Conservation (phyloP, 495 filamentous ascomycete species). For the Darksidea phi region DNA sequence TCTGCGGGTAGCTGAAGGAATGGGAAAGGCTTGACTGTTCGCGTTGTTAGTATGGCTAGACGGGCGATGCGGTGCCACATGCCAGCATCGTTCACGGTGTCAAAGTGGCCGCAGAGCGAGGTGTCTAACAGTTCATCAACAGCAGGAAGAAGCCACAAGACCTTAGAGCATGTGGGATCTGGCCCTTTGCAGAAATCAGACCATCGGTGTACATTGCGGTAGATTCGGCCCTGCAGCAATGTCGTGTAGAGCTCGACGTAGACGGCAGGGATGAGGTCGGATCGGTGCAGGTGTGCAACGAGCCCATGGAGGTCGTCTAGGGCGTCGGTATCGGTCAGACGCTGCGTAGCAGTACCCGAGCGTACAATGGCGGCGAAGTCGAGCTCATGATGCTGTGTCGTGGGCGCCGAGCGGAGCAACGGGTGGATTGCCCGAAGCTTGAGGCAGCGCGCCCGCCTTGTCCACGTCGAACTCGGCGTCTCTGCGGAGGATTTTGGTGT, state of each 20-base stretch:
- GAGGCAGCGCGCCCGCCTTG: background rate
- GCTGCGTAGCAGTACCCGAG: background rate
- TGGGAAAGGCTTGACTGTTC: conserved; percentile 6
- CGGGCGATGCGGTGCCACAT: background rate
- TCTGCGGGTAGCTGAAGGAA: background rate
- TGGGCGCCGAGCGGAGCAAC: background rate
- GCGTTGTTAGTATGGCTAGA: background rate
- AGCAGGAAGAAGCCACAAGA: background rate
- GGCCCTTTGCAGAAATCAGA: background rate
- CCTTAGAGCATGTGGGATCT: background rate
- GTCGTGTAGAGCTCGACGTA: background rate
- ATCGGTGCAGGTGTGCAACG: background rate
- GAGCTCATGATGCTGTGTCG: background rate
- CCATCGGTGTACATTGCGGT: background rate
- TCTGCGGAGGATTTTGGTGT: background rate
- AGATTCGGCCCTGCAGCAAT: background rate
- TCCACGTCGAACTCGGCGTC: background rate
- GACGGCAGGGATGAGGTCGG: background rate
- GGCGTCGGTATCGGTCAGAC: background rate
- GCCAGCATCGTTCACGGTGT: background rate
- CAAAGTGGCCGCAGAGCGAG: background rate
- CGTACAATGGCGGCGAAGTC: background rate
- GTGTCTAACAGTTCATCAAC: background rate
- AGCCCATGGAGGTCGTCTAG: background rate
- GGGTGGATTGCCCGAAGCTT: background rate